Conservation (phyloP, 495 filamentous ascomycete species). For the Aspergillus wentii region DNA sequence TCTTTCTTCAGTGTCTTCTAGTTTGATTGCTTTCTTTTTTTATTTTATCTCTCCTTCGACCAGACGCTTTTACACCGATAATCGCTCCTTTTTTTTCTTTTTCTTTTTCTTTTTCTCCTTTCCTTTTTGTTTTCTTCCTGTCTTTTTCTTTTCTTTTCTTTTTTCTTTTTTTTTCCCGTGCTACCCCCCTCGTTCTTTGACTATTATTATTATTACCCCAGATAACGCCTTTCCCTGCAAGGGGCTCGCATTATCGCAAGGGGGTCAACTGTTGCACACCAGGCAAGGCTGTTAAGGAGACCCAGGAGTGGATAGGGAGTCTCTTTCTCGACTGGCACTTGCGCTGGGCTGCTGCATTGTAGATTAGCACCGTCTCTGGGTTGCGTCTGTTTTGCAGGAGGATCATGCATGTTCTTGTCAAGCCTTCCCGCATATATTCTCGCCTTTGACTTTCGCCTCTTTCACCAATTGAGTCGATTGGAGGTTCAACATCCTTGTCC, state of each 20-base stretch:
- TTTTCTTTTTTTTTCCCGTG: constrained; percentile 8
- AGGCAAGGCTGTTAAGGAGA: constrained; percentile 9
- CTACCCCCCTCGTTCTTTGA: constrained; percentile 12
- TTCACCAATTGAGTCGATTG: too few relatives aligned
- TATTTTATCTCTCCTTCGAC: constrained; percentile 4
- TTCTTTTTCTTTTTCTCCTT: not conserved
- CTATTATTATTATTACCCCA: too few relatives aligned
- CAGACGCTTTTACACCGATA: too few relatives aligned
- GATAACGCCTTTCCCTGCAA: constrained; percentile 8
- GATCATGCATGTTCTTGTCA: not conserved
- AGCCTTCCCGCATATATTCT: not conserved
- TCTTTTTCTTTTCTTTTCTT: not conserved
- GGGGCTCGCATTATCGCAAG: constrained; percentile 13
- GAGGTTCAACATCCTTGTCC: constrained; percentile 3
- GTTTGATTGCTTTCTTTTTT: constrained; percentile 5
- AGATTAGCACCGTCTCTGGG: too few relatives aligned
- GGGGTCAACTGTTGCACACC: constrained; percentile 9
- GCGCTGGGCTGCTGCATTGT: not conserved
- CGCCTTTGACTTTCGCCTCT: not conserved
- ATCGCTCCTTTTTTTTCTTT: constrained; percentile 11
- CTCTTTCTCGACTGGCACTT: too few relatives aligned
- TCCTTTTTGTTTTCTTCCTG: constrained; percentile 2
- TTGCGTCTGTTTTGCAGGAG: too few relatives aligned
- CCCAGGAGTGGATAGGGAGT: too few relatives aligned
- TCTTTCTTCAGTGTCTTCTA: constrained; percentile 5